phyloP scores from a whole-genome alignment of 2,329 filamentous ascomycete species.

The Phyllosticta citrichinensis region DNA sequence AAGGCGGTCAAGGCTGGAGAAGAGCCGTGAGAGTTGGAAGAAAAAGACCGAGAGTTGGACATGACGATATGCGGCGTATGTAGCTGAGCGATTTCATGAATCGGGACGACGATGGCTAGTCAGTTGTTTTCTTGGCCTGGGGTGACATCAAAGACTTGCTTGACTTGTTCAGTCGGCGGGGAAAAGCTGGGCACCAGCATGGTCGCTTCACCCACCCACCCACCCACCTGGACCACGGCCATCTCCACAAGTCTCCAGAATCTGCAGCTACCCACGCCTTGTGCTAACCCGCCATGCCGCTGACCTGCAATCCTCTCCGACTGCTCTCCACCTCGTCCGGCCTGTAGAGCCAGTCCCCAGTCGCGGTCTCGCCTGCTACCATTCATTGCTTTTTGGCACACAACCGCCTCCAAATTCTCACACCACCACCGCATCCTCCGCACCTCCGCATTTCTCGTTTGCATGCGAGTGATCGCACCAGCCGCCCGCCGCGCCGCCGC shows the following conservation, averaged over 20 bases:
- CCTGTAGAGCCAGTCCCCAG: not conserved
- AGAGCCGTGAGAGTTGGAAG: not conserved
- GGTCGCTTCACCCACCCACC: no score
- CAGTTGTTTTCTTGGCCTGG: not conserved
- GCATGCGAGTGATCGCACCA: not conserved
- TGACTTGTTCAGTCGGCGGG: not conserved
- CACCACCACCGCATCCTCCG: not conserved
- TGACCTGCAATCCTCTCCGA: no score
- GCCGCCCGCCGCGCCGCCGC: no score
- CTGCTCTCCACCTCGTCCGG: not conserved
- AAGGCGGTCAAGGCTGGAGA: constrained; percentile 27
- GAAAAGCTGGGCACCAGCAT: not conserved
- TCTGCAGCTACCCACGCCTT: not conserved
- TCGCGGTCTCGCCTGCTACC: no score
- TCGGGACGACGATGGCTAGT: not conserved
- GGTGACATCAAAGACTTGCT: constrained; percentile 4
- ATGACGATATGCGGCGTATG: constrained; percentile 5
- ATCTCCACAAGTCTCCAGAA: not conserved
- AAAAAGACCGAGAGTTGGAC: not conserved
- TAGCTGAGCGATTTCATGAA: not conserved
- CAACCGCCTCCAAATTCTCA: not conserved
- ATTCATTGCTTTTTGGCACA: not conserved
- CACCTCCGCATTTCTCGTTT: not conserved
- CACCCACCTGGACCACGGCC: no score
- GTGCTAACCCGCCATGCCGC: not conserved